Evolutionary conservation across 352 stramenopile genomes (phyloP), one percentile per base, ranked within the genome.

Genomic region (Sclerospora graminicola): DNA sequence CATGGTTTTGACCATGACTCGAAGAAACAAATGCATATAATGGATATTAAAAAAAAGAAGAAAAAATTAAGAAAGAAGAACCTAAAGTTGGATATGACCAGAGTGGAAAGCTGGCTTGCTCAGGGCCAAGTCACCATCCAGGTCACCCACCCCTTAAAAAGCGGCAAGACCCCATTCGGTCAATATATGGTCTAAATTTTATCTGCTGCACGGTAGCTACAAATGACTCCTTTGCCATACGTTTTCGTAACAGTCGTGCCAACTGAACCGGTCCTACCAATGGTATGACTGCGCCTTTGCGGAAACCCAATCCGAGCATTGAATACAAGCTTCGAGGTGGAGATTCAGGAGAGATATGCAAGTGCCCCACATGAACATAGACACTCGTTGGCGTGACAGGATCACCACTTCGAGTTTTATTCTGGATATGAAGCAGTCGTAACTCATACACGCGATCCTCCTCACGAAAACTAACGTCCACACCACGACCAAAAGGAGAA

Each of bases 311-410:
- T 29, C 73, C 63, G 7, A 84, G 56, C 44, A 82, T 75, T 1
- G 73, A 82, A 18, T 86, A 77, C 46, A 86, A 86, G 44, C 69
- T 77, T 41, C 74, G 59, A 28, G 77, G 68, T 2, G 77, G 69
- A 16, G 73, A 83, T 2, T 81, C 66, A 0, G 57, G 48, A 2
- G 66, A 73, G 11, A 76, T 46, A 15, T 68, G 67, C 18, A 89
- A 41, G 4, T 55, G 40, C 5, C 63, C 43, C 45, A 86, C 76
- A 9, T 89, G 76, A 5, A 84, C 63, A 42, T 76, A 72, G 2
- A 82, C 66, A 13, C 47, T 47, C 0, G 47, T 42, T 4, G 32
- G 48, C 4, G 51, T 59, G 3, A 41, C 27, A 18, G 37, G 4
- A 13, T 54, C 47, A 38, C 41, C 52, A 32, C 51, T 52, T 30